phyloP scores from a whole-genome alignment of 208 protist genomes.

The Wallacemonas rigidus region DNA sequence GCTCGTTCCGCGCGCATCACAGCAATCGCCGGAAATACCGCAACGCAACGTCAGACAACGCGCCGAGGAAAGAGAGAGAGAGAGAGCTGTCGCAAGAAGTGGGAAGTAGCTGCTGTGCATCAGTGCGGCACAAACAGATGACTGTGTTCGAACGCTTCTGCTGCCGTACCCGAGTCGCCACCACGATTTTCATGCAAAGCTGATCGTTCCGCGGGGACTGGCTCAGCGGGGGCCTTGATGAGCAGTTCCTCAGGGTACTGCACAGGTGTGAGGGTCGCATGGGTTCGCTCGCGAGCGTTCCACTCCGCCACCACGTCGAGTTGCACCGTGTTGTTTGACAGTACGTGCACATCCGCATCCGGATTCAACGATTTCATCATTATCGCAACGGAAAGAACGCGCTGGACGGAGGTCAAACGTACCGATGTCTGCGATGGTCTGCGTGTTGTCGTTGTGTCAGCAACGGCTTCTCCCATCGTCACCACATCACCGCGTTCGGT shows the following conservation, averaged over 20 bases:
- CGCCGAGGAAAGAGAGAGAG: too few species aligned
- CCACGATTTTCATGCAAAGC: too few species aligned
- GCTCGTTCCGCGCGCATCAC: too few species aligned
- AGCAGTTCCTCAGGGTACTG: constrained; percentile 74
- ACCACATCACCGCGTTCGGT: too few species aligned
- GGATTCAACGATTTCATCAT: constrained; percentile 90
- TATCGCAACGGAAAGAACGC: constrained; percentile 74
- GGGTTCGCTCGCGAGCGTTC: constrained; percentile 35
- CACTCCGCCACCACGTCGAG: constrained; percentile 58
- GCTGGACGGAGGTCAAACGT: constrained; percentile 67
- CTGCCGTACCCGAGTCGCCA: too few species aligned
- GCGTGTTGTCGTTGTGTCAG: neutral
- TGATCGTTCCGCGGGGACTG: neutral
- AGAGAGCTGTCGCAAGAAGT: too few species aligned
- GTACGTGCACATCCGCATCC: constrained; percentile 76
- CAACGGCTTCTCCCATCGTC: too few species aligned
- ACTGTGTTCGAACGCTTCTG: neutral
- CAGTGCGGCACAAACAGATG: neutral
- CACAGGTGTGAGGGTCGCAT: constrained; percentile 28
- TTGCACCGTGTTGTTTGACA: constrained; percentile 61
- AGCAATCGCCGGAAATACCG: too few species aligned
- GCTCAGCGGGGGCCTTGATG: constrained; percentile 53
- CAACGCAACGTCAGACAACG: too few species aligned
- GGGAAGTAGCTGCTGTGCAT: neutral
- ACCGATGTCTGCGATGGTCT: constrained; percentile 32